Evolutionary conservation across 2,329 filamentous ascomycete genomes (phyloP).

Genomic region (Aureobasidium melanogenum): DNA sequence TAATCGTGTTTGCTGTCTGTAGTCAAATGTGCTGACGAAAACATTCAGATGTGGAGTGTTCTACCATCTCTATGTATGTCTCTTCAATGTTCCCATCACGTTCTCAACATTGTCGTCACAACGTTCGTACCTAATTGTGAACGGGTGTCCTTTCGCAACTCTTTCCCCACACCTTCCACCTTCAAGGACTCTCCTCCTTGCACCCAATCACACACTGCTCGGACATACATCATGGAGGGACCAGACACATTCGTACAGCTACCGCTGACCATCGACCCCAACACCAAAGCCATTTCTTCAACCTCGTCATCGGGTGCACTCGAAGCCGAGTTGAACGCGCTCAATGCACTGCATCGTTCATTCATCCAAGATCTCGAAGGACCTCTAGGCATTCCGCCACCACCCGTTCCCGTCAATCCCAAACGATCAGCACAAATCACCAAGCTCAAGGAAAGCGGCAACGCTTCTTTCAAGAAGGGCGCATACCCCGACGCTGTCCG

Average conservation of each 20-base stretch:
- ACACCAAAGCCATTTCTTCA: conserved; percentile 62
- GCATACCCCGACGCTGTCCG: conserved; percentile 66
- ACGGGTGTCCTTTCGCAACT: background rate
- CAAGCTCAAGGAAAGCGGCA: conserved; percentile 86
- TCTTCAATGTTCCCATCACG: too few species aligned
- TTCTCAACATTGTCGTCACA: too few species aligned
- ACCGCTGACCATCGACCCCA: conserved; percentile 71
- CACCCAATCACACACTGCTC: conserved; percentile 29
- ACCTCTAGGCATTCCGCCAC: conserved; percentile 62
- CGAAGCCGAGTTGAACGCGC: conserved; percentile 48
- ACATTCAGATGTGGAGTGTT: too few species aligned
- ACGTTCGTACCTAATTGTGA: too few species aligned
- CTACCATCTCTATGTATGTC: too few species aligned
- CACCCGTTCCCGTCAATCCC: conserved; percentile 83
- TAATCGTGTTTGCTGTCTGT: background rate
- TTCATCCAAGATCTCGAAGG: conserved; percentile 53
- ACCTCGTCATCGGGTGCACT: conserved; percentile 32
- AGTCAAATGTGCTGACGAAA: background rate
- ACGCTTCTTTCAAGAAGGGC: conserved; percentile 70
- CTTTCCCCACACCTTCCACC: background rate
- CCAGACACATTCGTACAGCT: conserved; percentile 69
- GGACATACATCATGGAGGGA: conserved; percentile 18
- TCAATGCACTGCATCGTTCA: conserved; percentile 71
- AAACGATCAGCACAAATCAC: conserved; percentile 80
- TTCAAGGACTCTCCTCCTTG: background rate